Evolutionary conservation across 257 asterid genomes (phyloP).

Genomic region (Petrea volubilis): DNA sequence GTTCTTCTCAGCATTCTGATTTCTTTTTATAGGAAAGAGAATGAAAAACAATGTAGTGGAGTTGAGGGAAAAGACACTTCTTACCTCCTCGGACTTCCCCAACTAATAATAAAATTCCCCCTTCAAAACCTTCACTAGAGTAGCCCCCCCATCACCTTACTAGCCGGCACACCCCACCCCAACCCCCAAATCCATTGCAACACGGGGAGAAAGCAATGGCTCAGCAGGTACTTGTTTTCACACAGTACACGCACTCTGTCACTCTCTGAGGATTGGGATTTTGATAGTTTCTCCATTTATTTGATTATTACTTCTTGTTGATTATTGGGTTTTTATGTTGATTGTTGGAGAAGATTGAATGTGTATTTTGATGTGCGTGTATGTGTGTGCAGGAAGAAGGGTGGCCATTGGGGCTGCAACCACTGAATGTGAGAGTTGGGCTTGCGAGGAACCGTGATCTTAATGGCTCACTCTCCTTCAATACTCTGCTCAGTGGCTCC

Average conservation of each 20-base stretch:
- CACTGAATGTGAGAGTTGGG: constrained; percentile 56
- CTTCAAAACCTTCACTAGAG: constrained; percentile 7
- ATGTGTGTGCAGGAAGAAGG: constrained; percentile 60
- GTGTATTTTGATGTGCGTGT: neutral
- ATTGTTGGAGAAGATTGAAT: neutral
- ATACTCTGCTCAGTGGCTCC: constrained; percentile 58
- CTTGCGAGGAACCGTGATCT: constrained; percentile 42
- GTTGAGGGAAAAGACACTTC: neutral
- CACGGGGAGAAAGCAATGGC: constrained; percentile 30
- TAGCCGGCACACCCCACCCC: neutral
- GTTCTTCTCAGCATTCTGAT: neutral
- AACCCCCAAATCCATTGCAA: neutral
- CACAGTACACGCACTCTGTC: neutral
- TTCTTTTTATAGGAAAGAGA: constrained; percentile 24
- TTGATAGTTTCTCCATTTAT: neutral
- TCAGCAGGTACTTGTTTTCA: constrained; percentile 39
- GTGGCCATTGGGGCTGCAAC: constrained; percentile 82
- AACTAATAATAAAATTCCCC: constrained; percentile 17
- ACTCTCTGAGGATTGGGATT: neutral
- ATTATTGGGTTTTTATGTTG: neutral
- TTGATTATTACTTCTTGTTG: neutral
- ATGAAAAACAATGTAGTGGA: constrained; percentile 7
- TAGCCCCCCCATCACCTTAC: neutral
- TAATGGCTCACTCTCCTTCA: constrained; percentile 62
- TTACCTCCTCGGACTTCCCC: constrained; percentile 5